Base-by-base conservation (phyloP, 208 protist species). In the Strigomonas oncopelti region DNA sequence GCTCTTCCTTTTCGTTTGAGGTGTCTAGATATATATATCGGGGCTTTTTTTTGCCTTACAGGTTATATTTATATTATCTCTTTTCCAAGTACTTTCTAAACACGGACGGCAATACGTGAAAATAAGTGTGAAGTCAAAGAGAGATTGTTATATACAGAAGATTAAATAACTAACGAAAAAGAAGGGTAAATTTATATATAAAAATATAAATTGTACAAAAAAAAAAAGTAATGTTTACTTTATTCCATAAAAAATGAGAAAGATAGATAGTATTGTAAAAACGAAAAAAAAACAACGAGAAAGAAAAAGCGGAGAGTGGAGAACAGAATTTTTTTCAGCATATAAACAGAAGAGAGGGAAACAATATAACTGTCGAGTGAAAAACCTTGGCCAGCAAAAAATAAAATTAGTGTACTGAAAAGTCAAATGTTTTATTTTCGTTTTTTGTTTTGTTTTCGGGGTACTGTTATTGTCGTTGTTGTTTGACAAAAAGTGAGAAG, bases 81-180 rank as follows among this genome's bases (percentile, higher is more conserved):
- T 16, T 67, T 48, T 62, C 51, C 18, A 16, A 22, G 28, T 2
- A 22, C 38, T 69, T 34, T 13, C 70, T 62, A 31, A 29, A 58
- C 63, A 72, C 74, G 69, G 63, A 79, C 74, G 64, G 68, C 67
- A 79, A 75, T 66, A 75, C 62, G 69, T 69, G 65, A 51, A 71
- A 55, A 63, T 1, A 22, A 61, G 42, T 54, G 31, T 59, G 18
- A 31, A 65, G 61, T 65, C 20, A 65, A 29, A 52, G 55, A 52
- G 5, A 25, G 20, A 25, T 16, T 52, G n/a, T 22, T 54, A 32
- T 54, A 58, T 58, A 48, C 20, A 5, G 46, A 27, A 36, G n/a
- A n/a, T 28, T 8, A 55, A 20, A 54, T 11, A 42, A 42, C 4
- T 11, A 42, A 42, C 7, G 11, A 59, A 59, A 59, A 29, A 59